Percentiles rank a stretch among this genome's conserved stretches.
phyloP scores from a whole-genome alignment of 495 filamentous ascomycete species.

The Extremus antarcticus region DNA sequence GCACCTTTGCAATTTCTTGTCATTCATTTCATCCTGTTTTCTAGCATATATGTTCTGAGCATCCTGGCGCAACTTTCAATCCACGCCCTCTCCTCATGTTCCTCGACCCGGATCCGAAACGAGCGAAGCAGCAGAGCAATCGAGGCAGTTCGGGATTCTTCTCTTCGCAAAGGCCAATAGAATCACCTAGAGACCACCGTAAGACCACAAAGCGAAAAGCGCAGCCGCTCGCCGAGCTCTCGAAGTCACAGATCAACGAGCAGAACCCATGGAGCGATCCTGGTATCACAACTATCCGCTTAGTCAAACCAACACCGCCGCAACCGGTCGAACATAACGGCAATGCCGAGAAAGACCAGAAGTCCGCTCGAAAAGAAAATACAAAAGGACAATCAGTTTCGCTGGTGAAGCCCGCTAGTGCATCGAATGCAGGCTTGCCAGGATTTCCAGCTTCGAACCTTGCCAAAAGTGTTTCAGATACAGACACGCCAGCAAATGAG shows the following conservation, averaged over 20 bases:
- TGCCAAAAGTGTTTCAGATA: conserved; percentile 14
- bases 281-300: conserved; percentile 36
- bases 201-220: conserved; percentile 14
- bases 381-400: neutral
- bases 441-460: neutral
- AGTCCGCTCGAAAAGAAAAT: neutral
- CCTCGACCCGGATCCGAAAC: conserved; percentile 18
- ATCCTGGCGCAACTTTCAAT: neutral
- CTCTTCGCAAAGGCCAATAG: conserved; percentile 4
- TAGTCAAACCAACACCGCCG: conserved; percentile 21
- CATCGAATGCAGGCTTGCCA: conserved; percentile 4
- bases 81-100: conserved; percentile 10
- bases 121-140: neutral
- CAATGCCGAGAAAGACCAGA: neutral
- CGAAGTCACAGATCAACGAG: conserved; percentile 43
- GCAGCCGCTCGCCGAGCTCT: conserved; percentile 45
- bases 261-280: conserved; percentile 1
- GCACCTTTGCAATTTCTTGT: conserved; percentile 4
- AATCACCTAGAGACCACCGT: conserved; percentile 5
- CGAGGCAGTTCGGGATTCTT: conserved; percentile 18
- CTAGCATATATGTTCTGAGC: neutral
- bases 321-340: conserved; percentile 2
- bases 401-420: conserved; percentile 13
- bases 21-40: conserved; percentile 11
- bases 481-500: conserved; percentile 8